Evolutionary conservation across 768 basidiomycete species (phyloP), one percentile per base, ranked within the genome.

Genomic region (Austroboletus festivus): DNA sequence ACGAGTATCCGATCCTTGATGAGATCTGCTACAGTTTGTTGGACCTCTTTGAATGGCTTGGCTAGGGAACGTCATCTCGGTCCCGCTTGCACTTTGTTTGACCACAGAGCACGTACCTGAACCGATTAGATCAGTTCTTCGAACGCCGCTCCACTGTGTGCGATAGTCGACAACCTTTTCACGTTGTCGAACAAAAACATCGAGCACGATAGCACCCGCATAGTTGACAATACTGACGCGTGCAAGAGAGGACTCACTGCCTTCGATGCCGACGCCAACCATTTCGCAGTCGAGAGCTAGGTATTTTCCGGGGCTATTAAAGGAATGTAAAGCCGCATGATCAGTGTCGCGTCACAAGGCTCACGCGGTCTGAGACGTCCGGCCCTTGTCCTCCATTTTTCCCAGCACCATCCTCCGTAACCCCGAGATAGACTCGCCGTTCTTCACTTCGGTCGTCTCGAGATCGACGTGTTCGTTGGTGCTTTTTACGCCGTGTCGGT

Each of bases 231-330:
- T 63, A 43, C 87, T 89, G 53, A 95, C 89, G 26, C 94, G 83
- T 2, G 93, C 94, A 13, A 96, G 77, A 0, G 86, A 85, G 0
- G 89, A 92, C 63, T 95, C 91, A 3, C 68, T 68, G 19, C 90
- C 91, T 21, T 84, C 76, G n/a, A 81, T 75, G 1, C 93, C 93
- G n/a, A 95, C 79, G 5, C 93, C 93, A 11, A 98, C 94, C 93
- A 98, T 96, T 68, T 98, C 95, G 59, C 95, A 98, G 68, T 99
- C 95, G 23, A 99, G 72, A 0, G 92, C 83, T 37, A 96, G 70
- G 53, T 87, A 87, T 60, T 79, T 85, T 41, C 86, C 86, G 4
- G 81, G 80, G 40, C 84, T 83, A 46, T 34, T n/a, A 19, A 45
- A 39, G 12, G 46, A 18, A 41, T 41, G 20, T 43, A 51, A 45